Evolutionary conservation across 352 stramenopile genomes (phyloP).

Genomic region (Globisporangium paddicum): DNA sequence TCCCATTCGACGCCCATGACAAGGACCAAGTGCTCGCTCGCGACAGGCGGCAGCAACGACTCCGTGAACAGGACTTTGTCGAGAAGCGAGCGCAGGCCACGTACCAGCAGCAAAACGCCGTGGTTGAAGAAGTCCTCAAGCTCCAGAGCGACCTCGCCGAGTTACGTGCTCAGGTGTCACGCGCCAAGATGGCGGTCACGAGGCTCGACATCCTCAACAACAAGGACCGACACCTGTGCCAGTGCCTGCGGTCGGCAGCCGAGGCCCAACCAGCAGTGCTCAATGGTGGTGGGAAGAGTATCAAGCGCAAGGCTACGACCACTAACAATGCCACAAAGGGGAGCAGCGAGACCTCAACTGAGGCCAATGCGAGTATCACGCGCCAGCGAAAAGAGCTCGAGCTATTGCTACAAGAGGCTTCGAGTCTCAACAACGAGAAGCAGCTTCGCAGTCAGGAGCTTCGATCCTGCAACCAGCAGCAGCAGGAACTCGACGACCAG

Average conservation of each 20-base stretch:
- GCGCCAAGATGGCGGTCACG: constrained; percentile 28
- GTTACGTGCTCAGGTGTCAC: constrained; percentile 33
- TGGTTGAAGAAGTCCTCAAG: constrained; percentile 45
- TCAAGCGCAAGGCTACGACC: constrained; percentile 8
- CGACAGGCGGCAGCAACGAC: constrained; percentile 34
- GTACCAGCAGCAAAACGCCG: constrained; percentile 49
- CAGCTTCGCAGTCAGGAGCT: constrained; percentile 20
- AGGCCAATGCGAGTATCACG: constrained; percentile 7
- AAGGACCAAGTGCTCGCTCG: constrained; percentile 40
- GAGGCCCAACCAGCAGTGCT: not conserved
- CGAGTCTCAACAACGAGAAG: constrained; percentile 26
- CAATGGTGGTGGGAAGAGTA: not conserved
- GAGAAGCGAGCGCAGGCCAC: constrained; percentile 55
- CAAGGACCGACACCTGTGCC: constrained; percentile 49
- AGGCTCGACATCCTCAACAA: constrained; percentile 51
- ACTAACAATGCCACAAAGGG: constrained; percentile 2
- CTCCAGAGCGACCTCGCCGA: constrained; percentile 40
- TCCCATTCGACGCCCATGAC: constrained; percentile 23
- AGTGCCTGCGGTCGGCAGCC: constrained; percentile 30
- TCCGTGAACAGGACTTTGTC: constrained; percentile 53
- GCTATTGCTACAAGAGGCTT: constrained; percentile 28
- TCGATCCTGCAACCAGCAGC: constrained; percentile 19
- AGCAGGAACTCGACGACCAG: constrained; percentile 26
- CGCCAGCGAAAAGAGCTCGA: constrained; percentile 37
- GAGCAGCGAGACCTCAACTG: not conserved